Evolutionary conservation across 2,329 filamentous ascomycete genomes (phyloP).

Genomic region (Diaporthe sp.): DNA sequence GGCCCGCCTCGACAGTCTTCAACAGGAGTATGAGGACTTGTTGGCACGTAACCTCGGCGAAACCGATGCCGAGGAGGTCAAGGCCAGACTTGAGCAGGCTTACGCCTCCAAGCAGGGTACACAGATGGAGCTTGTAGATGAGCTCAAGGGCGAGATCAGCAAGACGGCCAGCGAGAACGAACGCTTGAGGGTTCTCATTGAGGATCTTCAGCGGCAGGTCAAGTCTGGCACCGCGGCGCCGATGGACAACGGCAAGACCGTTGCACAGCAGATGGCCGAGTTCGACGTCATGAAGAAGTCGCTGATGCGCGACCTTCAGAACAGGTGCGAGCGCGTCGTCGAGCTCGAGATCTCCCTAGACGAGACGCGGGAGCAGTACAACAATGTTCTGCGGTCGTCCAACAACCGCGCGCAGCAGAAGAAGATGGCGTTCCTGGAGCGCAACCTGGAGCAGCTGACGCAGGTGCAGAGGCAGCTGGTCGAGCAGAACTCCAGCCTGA

Average conservation of each 20-base stretch:
- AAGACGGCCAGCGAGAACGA: constrained; percentile 86
- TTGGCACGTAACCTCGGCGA: constrained; percentile 84
- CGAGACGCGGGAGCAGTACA: constrained; percentile 98
- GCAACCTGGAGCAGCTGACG: constrained; percentile 97
- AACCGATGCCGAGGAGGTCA: constrained; percentile 86
- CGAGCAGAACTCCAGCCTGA: constrained; percentile 95
- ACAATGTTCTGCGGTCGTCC: constrained; percentile 94
- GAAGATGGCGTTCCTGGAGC: constrained; percentile 99
- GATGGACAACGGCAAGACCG: constrained; percentile 86
- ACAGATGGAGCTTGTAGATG: constrained; percentile 79
- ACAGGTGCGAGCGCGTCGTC: constrained; percentile 96
- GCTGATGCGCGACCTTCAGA: constrained; percentile 97
- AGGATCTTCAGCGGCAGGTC: constrained; percentile 81
- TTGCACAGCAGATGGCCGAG: constrained; percentile 97
- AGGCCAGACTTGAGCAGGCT: constrained; percentile 80
- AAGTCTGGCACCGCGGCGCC: constrained; percentile 72
- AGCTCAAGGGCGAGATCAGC: constrained; percentile 80
- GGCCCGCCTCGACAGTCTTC: constrained; percentile 77
- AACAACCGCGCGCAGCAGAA: constrained; percentile 99
- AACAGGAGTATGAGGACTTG: constrained; percentile 87
- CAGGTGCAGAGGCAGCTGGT: constrained; percentile 98
- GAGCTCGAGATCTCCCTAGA: constrained; percentile 98
- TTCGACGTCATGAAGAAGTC: constrained; percentile 99
- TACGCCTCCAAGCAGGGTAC: constrained; percentile 81
- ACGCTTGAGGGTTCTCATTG: constrained; percentile 83